Base-by-base conservation (phyloP, 352 stramenopile species). In the Lagenidium giganteum region DNA sequence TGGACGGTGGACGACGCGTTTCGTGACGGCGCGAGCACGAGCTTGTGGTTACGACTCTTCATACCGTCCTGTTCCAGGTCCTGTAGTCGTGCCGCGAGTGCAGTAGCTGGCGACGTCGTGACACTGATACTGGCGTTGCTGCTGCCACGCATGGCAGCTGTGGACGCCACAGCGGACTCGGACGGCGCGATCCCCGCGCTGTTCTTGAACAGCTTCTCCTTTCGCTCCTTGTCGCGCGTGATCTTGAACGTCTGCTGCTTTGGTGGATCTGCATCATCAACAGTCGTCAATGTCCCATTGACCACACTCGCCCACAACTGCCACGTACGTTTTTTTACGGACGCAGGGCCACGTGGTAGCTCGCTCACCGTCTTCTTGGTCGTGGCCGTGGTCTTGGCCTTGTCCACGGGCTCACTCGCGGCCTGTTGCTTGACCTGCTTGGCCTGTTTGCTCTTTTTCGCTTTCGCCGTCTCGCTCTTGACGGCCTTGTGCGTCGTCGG, bases 11-110 rank as follows among this genome's bases (percentile, higher is more conserved):
- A n/a, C 8, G 54, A 42, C 8, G 42, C 40, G 7, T 51, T 45
- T 21, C 38, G 16, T 16, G 52, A 33, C 7, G 71, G 69, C 5
- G 70, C 76, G 9, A 86, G 42, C 21, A 84, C 67, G 30, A 86
- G 58, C 42, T 76, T 79, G 57, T 80, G 70, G 56, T 88, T 83
- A 28, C 72, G 70, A 55, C 67, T 86, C 51, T 88, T 88, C 43
- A 81, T 57, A n/a, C 60, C 61, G 44, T 88, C 72, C 12, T 66
- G 68, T 5, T 67, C 57, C 44, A 80, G 42, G 3, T 54, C 37
- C 9, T 47, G 46, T 8, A 54, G 36, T 34, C 46, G 46, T 20
- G 28, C 12, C 22, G 37, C 13, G 5, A 33, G 29, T 18, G 21
- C 14, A 12, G 35, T 12, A 8, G 37, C 22, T n/a, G n/a, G n/a